These are phyloP conservation scores for Piper longum DNA, from an alignment of 164 flowering plant species.

Conservation along the genomic window DNA sequence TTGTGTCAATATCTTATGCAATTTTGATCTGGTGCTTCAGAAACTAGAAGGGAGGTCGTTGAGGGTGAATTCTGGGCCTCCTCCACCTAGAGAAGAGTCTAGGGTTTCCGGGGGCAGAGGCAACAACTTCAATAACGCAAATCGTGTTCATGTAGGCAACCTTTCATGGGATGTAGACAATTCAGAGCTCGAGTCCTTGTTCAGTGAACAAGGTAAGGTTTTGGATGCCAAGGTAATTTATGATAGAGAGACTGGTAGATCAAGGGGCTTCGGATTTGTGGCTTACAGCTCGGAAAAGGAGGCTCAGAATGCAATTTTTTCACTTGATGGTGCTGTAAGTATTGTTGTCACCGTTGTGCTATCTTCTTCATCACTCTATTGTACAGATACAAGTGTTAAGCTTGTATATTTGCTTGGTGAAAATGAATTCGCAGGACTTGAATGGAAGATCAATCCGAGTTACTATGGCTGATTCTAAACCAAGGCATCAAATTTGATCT, in stretches of 20 bases:
- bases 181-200: conserved; percentile 47
- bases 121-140: conserved; percentile 10
- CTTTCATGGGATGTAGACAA: conserved; percentile 91
- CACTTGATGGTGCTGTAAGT: conserved; percentile 78
- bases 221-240: conserved; percentile 73
- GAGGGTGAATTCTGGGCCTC: conserved; percentile 51
- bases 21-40: conserved; percentile 9
- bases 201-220: conserved; percentile 82
- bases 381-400: too few relatives aligned
- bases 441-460: conserved; percentile 75
- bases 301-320: conserved; percentile 53
- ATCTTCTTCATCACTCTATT: neutral
- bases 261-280: conserved; percentile 95
- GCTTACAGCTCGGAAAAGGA: conserved; percentile 61
- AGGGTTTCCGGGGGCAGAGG: conserved; percentile 12
- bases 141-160: conserved; percentile 65
- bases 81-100: conserved; percentile 28
- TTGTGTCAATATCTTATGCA: neutral
- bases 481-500: conserved; percentile 56
- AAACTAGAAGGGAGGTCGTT: conserved; percentile 35
- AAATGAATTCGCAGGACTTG: conserved; percentile 38
- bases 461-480: conserved; percentile 55
- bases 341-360: neutral
- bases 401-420: neutral
- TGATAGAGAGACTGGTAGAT: conserved; percentile 82